A percentile compares a stretch with the other conserved stretches of the same genome.
Conservation (phyloP, 1,284 basidiomycete species). For the Tilletia indica region DNA sequence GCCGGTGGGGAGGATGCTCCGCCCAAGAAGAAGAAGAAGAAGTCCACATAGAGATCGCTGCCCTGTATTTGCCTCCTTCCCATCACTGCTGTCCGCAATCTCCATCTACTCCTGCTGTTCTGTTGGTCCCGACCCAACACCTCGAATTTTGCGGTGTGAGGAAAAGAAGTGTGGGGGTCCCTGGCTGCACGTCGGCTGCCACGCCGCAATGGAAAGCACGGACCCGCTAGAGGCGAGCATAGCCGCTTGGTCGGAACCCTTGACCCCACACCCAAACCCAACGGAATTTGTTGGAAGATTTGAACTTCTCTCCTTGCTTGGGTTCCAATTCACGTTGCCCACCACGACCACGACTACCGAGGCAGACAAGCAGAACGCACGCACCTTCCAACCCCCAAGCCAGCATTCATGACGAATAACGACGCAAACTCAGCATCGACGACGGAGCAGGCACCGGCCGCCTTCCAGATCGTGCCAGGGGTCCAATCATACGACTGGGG, state of each 20-base stretch:
- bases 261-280: too few species aligned
- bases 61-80: not conserved
- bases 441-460: conserved; percentile 5
- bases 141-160: not conserved
- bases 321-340: too few species aligned
- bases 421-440: not conserved
- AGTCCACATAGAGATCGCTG: conserved; percentile 18
- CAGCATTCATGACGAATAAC: not conserved
- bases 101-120: not conserved
- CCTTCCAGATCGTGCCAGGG: conserved; percentile 48
- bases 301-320: too few species aligned
- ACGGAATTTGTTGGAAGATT: too few species aligned
- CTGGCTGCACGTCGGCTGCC: too few species aligned
- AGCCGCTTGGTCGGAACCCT: too few species aligned
- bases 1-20: conserved; percentile 30
- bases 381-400: not conserved
- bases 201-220: too few species aligned
- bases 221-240: too few species aligned
- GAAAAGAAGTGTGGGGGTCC: too few species aligned
- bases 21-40: conserved; percentile 46
- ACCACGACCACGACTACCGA: too few species aligned
- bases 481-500: conserved; percentile 56
- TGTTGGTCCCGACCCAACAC: not conserved
- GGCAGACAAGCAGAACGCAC: too few species aligned
- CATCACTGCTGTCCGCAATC: not conserved